Conservation (phyloP, 768 basidiomycete genomes). For the Leccinellum luteum region DNA sequence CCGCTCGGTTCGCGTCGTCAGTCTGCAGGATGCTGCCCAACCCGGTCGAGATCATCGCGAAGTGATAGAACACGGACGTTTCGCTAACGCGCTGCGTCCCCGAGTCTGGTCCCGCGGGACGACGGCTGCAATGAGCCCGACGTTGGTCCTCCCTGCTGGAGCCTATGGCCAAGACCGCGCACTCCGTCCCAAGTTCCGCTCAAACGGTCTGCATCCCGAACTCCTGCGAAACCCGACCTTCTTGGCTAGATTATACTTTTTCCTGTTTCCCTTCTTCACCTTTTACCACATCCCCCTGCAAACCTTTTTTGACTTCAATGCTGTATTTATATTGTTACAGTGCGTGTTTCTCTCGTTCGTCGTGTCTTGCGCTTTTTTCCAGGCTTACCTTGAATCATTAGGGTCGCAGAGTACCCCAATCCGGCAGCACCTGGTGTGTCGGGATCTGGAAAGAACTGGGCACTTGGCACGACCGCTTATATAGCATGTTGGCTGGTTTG, state of each 20-base stretch:
- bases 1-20: conserved; percentile 80
- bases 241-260: conserved; percentile 59
- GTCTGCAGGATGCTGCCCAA: conserved; percentile 51
- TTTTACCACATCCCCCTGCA: conserved; percentile 75
- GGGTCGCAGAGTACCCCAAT: conserved; percentile 74
- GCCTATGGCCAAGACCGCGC: conserved; percentile 32
- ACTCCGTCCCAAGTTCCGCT: conserved; percentile 65
- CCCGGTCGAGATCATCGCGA: conserved; percentile 44
- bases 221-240: conserved; percentile 60
- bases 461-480: conserved; percentile 79
- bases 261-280: conserved; percentile 64
- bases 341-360: conserved; percentile 41
- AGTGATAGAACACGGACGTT: conserved; percentile 49
- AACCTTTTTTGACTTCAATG: conserved; percentile 88
- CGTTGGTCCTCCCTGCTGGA: conserved; percentile 43
- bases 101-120: conserved; percentile 61
- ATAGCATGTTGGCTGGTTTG: conserved; percentile 77
- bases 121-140: conserved; percentile 41
- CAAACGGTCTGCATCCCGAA: conserved; percentile 64
- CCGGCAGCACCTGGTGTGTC: conserved; percentile 66
- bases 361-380: background rate
- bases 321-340: conserved; percentile 80
- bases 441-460: conserved; percentile 76
- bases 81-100: conserved; percentile 39
- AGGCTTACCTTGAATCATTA: conserved; percentile 30